Evolutionary conservation across 805 yeast genomes (phyloP), one percentile per base, ranked within the genome.

Genomic region (Danielozyma ontarioensis): DNA sequence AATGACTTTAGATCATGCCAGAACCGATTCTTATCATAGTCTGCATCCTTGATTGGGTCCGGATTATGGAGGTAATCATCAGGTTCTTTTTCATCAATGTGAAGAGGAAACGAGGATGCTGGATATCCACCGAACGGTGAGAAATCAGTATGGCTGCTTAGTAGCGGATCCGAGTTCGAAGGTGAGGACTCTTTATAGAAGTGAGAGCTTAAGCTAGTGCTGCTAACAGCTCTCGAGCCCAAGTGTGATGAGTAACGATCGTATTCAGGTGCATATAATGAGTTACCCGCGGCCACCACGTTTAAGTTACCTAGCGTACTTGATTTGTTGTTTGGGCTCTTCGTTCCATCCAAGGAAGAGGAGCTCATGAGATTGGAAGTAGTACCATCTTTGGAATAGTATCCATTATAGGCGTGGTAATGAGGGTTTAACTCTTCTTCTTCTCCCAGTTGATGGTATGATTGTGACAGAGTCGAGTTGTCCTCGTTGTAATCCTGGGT

Each of bases 61-160:
- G 97, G 97, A 59, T 90, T 93, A 60, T 90, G 97, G 44, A 93
- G 57, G 53, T 86, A 89, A 59, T 90, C 98, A 62, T 90, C 98
- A 7, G 84, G 82, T 59, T 90, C 98, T 59, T 86, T 86, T 47
- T 90, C 97, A 39, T 90, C 96, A 42, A 93, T 78, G 46, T 76
- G 81, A 36, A 90, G 64, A 1, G 98, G 98, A 64, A 90, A 90
- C 4, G 87, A 79, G 13, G 88, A 72, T 6, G 96, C 94, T 1
- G 98, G 97, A 57, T 85, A 90, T 12, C 97, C 97, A 32, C 97
- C 98, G 62, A 90, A 90, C 3, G 97, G 98, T 29, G 83, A 77
- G 45, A 80, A 79, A 50, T 83, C 93, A 13, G 59, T 48, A 19
- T 19, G 22, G 22, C 8, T 6, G 8, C 6, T 6, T 6, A 19